Conservation (phyloP, 208 protist species). For the Wallacemonas collosoma region DNA sequence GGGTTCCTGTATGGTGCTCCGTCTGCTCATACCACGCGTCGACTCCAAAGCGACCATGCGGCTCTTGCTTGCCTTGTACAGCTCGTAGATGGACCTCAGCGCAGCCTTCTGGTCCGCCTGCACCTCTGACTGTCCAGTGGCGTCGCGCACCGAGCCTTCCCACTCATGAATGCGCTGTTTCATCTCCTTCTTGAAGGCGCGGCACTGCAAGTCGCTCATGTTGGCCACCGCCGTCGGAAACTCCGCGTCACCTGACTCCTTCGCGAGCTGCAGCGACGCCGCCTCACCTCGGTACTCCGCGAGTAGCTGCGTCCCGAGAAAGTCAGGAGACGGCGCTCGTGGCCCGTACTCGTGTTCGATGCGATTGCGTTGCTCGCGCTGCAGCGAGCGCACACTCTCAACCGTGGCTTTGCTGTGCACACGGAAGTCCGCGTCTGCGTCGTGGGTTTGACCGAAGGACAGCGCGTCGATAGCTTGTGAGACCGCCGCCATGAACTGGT, state of each 20-base stretch:
- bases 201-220: constrained; percentile 66
- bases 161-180: constrained; percentile 91
- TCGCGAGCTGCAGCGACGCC: constrained; percentile 55
- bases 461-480: constrained; percentile 66
- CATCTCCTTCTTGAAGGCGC: constrained; percentile 84
- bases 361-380: constrained; percentile 78
- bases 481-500: constrained; percentile 34
- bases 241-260: constrained; percentile 42
- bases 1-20: constrained; percentile 13
- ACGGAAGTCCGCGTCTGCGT: constrained; percentile 76
- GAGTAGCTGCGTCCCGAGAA: constrained; percentile 66
- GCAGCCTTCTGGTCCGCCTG: constrained; percentile 68
- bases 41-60: constrained; percentile 49
- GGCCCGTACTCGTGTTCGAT: constrained; percentile 74
- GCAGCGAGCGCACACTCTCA: constrained; percentile 65
- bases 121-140: constrained; percentile 61
- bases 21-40: constrained; percentile 3
- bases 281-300: constrained; percentile 77
- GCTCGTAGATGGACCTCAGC: constrained; percentile 82
- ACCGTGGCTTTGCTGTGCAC: constrained; percentile 64
- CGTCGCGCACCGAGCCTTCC: constrained; percentile 72
- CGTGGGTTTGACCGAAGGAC: constrained; percentile 75
- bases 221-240: constrained; percentile 30
- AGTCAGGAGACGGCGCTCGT: constrained; percentile 45
- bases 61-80: constrained; percentile 79